These are phyloP conservation scores for Corallochytrium limacisporum DNA, from an alignment of 78 protist genomes.

Conservation along the genomic window DNA sequence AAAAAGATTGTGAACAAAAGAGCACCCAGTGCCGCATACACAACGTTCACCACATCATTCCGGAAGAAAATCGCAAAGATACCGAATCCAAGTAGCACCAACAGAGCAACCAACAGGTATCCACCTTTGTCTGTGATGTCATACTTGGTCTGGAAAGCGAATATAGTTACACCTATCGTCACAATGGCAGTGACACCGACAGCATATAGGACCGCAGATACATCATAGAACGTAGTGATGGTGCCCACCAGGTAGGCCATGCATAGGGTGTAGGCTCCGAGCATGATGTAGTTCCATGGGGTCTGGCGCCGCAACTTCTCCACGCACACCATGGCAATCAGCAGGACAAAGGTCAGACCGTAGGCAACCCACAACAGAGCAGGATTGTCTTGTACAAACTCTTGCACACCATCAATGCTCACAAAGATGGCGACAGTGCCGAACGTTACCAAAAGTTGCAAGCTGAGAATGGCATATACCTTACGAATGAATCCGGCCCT, in stretches of 20 bases:
- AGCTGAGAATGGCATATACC: neutral
- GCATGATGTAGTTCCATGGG: neutral
- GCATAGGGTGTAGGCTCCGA: neutral
- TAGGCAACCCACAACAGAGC: neutral
- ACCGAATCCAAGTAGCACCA: neutral
- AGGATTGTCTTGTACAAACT: neutral
- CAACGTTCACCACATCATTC: neutral
- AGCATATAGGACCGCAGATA: neutral
- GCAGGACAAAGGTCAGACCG: neutral
- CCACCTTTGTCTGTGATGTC: slow-evolving; percentile 2
- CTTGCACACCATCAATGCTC: neutral
- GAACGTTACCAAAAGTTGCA: neutral
- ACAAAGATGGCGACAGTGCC: neutral
- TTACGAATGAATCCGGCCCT: neutral
- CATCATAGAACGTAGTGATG: neutral
- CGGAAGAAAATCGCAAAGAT: neutral
- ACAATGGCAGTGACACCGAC: neutral
- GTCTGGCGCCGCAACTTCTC: neutral
- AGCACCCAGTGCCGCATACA: slow-evolving; percentile 1
- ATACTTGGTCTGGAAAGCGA: slow-evolving; percentile 1
- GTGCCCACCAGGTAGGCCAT: neutral
- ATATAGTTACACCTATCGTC: slow-evolving; percentile 2
- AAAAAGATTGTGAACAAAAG: neutral
- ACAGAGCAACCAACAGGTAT: neutral
- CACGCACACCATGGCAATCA: neutral